Base-by-base conservation (phyloP, 2,329 filamentous ascomycete species). In the Colletotrichum cordylinicola region DNA sequence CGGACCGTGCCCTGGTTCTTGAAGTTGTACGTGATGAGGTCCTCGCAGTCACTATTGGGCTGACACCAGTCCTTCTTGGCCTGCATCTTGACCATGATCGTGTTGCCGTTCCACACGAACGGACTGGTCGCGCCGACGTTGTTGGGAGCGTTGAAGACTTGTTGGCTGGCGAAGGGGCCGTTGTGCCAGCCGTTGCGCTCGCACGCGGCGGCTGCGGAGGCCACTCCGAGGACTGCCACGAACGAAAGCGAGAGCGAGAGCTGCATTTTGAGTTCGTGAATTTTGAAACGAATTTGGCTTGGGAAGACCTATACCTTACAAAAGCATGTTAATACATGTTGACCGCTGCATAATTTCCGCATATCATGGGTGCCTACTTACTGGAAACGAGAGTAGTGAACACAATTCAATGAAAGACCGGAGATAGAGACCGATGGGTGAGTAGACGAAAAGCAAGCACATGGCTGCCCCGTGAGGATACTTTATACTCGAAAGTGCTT, bases 61-160 rank as follows among this genome's bases (percentile, higher is more conserved):
- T 37, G 21, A 24, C 67, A 69, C 4, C 21, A 39, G 67, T 69
- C 67, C 12, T 9, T 29, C 31, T 35, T 69, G 8, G 48, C n/a
- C 33, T 69, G 67, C 67, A 60, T 69, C 33, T 69, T 69, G 52
- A 69, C 33, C 15, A n/a, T 18, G 10, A 69, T 31, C 7, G n/a
- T 37, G 21, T 24, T 69, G 3, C 52, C 67, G 21, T n/a, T 35
- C 67, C 67, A 69, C 18, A 6, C 13, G 52, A 37, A 69, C 0
- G 12, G 33, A 5, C 15, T 24, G 15, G 48, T 69, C 6, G 21
- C 15, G 18, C 67, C 52, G 16, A 39, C 15, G 15, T 56, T 3
- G 2, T 21, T 69, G 3, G 67, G 67, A 10, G 67, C 48, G 9
- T 58, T 29, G 16, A 58, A 16, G 8, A n/a, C n/a, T 43, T 39